These are phyloP conservation scores for Leptographium procerum DNA, from an alignment of 2,329 filamentous ascomycete genomes.

Conservation along the genomic window DNA sequence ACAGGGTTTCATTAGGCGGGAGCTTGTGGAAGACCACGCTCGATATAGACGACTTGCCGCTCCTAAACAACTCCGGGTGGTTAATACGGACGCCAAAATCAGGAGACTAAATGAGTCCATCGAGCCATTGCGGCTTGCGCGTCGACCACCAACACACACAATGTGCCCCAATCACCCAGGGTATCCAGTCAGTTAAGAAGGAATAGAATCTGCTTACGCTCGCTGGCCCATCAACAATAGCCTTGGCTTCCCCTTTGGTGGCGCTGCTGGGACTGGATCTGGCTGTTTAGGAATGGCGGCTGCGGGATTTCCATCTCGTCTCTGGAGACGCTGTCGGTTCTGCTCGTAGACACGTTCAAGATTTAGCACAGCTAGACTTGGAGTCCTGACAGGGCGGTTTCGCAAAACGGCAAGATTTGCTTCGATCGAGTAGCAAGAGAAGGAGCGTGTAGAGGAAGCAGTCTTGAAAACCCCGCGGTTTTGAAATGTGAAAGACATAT, in stretches of 20 bases:
- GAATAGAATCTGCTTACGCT: conserved; percentile 46
- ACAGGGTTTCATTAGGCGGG: conserved; percentile 88
- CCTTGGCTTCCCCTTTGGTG: conserved; percentile 62
- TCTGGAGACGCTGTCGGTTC: conserved; percentile 41
- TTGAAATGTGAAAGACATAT: neutral
- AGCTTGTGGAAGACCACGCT: conserved; percentile 99
- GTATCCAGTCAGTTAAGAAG: neutral
- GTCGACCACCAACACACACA: neutral
- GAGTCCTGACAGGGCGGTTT: conserved; percentile 20
- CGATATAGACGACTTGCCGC: conserved; percentile 95
- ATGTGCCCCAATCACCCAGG: neutral
- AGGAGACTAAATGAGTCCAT: conserved; percentile 2
- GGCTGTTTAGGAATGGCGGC: conserved; percentile 21
- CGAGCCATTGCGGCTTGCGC: neutral
- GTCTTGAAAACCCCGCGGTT: neutral
- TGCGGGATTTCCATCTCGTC: conserved; percentile 27
- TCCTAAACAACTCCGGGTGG: conserved; percentile 43
- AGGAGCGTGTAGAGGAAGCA: neutral
- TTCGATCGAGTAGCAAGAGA: neutral
- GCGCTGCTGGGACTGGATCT: conserved; percentile 31
- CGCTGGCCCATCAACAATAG: conserved; percentile 90
- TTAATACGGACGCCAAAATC: conserved; percentile 1
- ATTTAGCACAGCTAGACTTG: conserved; percentile 52
- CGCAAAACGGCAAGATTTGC: neutral
- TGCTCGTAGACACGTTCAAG: conserved; percentile 52